These are phyloP conservation scores for Kwoniella mangroviensis DNA, from an alignment of 768 basidiomycete genomes.

Conservation along the genomic window DNA sequence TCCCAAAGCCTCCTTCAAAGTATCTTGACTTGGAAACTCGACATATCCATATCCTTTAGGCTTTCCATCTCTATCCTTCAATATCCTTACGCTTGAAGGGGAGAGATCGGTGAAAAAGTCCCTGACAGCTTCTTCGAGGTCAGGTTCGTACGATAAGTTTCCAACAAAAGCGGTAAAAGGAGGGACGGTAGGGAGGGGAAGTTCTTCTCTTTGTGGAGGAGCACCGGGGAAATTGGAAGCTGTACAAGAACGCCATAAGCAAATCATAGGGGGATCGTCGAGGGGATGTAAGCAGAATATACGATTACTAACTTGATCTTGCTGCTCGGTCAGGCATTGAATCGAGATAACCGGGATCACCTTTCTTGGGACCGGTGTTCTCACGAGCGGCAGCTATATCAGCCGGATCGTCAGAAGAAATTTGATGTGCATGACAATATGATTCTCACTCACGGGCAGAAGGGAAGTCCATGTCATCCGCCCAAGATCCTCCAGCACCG, in stretches of 20 bases:
- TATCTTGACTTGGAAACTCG: conserved; percentile 86
- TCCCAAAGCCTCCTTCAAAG: conserved; percentile 78
- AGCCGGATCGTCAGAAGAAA: conserved; percentile 5
- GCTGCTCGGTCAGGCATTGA: conserved; percentile 52
- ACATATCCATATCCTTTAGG: conserved; percentile 98
- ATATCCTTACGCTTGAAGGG: conserved; percentile 87
- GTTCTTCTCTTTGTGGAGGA: conserved; percentile 75
- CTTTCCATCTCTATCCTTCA: conserved; percentile 84
- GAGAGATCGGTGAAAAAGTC: conserved; percentile 70
- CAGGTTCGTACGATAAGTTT: conserved; percentile 90
- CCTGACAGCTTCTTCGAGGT: conserved; percentile 73
- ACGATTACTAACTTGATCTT: conserved; percentile 24
- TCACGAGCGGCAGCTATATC: conserved; percentile 48
- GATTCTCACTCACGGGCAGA: conserved; percentile 76
- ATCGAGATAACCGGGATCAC: conserved; percentile 58
- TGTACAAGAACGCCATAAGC: neutral
- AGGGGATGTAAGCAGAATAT: neutral
- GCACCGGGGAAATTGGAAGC: conserved; percentile 40
- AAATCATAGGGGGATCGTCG: neutral
- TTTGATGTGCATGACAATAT: conserved; percentile 1
- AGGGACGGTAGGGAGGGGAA: conserved; percentile 91
- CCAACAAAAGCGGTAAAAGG: conserved; percentile 98
- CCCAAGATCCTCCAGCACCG: conserved; percentile 90
- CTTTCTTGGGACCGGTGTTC: conserved; percentile 47
- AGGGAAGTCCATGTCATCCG: conserved; percentile 98